Evolutionary conservation across 331 rosid genomes (phyloP), one percentile per base, ranked within the genome.

Genomic region (Malus hybrid): DNA sequence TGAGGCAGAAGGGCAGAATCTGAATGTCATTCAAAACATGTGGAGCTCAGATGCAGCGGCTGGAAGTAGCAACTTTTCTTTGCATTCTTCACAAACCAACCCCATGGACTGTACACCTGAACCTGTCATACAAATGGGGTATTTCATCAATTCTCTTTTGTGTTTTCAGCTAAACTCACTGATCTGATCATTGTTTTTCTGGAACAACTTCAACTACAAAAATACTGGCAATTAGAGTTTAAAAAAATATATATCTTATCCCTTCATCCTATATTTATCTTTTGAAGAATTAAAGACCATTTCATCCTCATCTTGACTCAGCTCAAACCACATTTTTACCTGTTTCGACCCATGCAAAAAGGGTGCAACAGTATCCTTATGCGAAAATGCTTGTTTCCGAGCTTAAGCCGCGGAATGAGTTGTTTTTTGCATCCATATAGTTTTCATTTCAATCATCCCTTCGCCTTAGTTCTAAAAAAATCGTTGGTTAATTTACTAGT

Each of bases 121-220:
- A 77, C 93, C 91, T 32, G 44, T 83, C 80, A 70, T 93, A 44
- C 98, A 93, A 78, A 88, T 93, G 34, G 98, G 98, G 98, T 91
- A 88, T 14, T 48, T 7, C 78, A 56, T 7, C 78, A 56, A 29
- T 29, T 32, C 59, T 54, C 65, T 66, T 28, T 50, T 64, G 13
- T 59, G 36, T 62, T 63, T 63, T 63, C 1, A 13, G 77, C 54
- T 60, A 60, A 10, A 34, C 42, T 56, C 61, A n/a, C n/a, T 56
- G 24, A 56, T 56, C 24, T 7, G 20, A n/a, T 67, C 39, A 72
- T 9, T 20, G 5, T 10, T 6, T 7, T 2, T 19, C 15, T 7
- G 14, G 34, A 31, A 20, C 27, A 22, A 59, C 7, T 57, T 50
- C 74, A 52, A 70, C 56, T 62, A 62, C 10, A 42, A 62, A 62